Conservation (phyloP, 2,329 filamentous ascomycete genomes). For the Cadophora gregata region DNA sequence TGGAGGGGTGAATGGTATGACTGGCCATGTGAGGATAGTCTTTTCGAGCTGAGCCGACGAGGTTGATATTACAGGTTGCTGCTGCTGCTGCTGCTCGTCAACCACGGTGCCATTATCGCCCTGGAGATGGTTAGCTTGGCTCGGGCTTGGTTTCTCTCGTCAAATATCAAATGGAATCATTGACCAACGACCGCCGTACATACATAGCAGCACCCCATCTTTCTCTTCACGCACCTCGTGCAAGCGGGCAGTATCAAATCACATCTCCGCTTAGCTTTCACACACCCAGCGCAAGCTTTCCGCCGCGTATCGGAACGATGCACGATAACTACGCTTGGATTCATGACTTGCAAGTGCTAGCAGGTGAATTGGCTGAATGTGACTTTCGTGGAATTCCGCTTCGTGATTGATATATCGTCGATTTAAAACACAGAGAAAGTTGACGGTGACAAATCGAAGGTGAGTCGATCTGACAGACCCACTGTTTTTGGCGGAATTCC, state of each 20-base stretch:
- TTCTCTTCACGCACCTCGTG: constrained; percentile 30
- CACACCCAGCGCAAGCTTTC: constrained; percentile 36
- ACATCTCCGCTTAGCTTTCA: constrained; percentile 39
- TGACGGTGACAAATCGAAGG: background rate
- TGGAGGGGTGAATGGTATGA: background rate
- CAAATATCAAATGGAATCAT: no score
- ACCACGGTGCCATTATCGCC: background rate
- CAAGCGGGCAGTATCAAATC: constrained; percentile 36
- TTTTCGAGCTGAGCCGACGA: background rate
- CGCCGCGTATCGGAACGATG: constrained; percentile 24
- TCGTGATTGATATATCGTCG: background rate
- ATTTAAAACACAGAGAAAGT: background rate
- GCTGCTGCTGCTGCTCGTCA: background rate
- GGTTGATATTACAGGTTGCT: no score
- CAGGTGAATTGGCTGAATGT: no score
- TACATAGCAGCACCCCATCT: constrained; percentile 35
- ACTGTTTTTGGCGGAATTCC: constrained; percentile 23
- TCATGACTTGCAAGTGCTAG: background rate
- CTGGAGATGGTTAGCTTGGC: background rate
- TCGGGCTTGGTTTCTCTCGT: no score
- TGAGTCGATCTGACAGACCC: no score
- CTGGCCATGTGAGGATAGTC: background rate
- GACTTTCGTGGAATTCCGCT: constrained; percentile 16
- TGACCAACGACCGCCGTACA: constrained; percentile 10
- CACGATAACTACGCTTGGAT: constrained; percentile 6